Evolutionary conservation across 2,329 filamentous ascomycete genomes (phyloP).

Genomic region (Aureobasidium sp.): DNA sequence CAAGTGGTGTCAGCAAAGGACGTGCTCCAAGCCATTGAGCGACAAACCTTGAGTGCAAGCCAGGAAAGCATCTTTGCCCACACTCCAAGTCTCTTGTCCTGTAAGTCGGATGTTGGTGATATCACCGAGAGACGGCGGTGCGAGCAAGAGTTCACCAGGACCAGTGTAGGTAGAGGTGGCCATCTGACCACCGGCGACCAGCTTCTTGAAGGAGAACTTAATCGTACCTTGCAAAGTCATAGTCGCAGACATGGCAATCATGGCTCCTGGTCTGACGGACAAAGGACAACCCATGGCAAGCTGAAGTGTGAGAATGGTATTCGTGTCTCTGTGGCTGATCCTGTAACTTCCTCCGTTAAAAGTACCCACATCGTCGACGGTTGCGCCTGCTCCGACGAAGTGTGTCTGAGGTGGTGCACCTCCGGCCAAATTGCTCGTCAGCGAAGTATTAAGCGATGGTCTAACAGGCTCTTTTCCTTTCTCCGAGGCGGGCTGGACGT

Average conservation of each 20-base stretch:
- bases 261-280: slow-evolving; percentile 69
- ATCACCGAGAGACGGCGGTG: slow-evolving; percentile 72
- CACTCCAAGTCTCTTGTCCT: slow-evolving; percentile 68
- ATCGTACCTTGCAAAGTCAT: slow-evolving; percentile 73
- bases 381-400: slow-evolving; percentile 55
- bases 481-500: slow-evolving; percentile 24
- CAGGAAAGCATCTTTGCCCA: slow-evolving; percentile 80
- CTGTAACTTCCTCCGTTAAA: slow-evolving; percentile 95
- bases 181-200: slow-evolving; percentile 76
- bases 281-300: slow-evolving; percentile 83
- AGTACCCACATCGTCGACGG: slow-evolving; percentile 75
- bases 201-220: slow-evolving; percentile 85
- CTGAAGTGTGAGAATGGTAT: slow-evolving; percentile 82
- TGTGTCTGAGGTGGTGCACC: slow-evolving; percentile 41
- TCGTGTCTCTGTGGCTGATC: slow-evolving; percentile 84
- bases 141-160: slow-evolving; percentile 81
- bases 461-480: slow-evolving; percentile 14
- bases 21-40: slow-evolving; percentile 64
- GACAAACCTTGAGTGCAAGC: slow-evolving; percentile 76
- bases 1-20: background rate
- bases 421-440: slow-evolving; percentile 23
- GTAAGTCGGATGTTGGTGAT: slow-evolving; percentile 68
- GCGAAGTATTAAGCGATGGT: slow-evolving; percentile 24
- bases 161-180: slow-evolving; percentile 72
- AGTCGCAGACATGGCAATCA: slow-evolving; percentile 92